A percentile compares a stretch with the other conserved stretches of the same genome.
phyloP scores from a whole-genome alignment of 2,329 filamentous ascomycete species.

The Neonectria magnoliae region DNA sequence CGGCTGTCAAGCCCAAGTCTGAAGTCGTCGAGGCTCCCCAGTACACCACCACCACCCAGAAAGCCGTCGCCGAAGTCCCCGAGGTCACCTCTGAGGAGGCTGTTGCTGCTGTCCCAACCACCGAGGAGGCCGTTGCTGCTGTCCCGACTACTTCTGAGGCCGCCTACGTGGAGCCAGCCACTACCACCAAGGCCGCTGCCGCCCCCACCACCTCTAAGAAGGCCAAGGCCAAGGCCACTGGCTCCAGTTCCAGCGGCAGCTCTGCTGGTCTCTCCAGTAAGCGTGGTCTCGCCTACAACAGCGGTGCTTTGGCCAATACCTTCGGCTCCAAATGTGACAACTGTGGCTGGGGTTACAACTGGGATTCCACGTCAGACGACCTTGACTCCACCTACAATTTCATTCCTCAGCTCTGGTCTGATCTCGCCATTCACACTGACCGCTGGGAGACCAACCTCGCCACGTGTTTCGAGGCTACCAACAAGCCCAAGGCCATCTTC shows the following conservation, averaged over 20 bases:
- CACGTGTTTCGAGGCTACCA: conserved; percentile 50
- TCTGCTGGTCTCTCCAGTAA: conserved; percentile 52
- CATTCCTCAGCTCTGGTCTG: conserved; percentile 75
- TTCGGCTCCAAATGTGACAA: conserved; percentile 56
- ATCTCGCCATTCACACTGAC: conserved; percentile 52
- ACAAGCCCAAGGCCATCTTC: conserved; percentile 65
- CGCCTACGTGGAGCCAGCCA: neutral
- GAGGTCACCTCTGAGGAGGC: conserved; percentile 1
- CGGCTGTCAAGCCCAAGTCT: conserved; percentile 37
- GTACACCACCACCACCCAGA: conserved; percentile 10
- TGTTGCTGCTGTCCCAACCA: neutral
- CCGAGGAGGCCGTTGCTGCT: neutral
- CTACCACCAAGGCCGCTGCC: conserved; percentile 23
- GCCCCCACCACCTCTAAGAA: conserved; percentile 12
- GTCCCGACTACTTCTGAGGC: conserved; percentile 2
- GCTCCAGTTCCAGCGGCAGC: conserved; percentile 10
- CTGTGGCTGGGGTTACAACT: conserved; percentile 75
- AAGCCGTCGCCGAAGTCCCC: conserved; percentile 4
- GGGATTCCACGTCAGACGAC: conserved; percentile 61
- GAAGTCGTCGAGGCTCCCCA: conserved; percentile 6
- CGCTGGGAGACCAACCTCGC: conserved; percentile 63
- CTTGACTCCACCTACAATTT: conserved; percentile 61
- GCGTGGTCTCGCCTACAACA: conserved; percentile 77
- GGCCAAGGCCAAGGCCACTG: conserved; percentile 8
- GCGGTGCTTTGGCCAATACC: conserved; percentile 59